These are phyloP conservation scores for Collariella sp. DNA, from an alignment of 495 filamentous ascomycete genomes.

Conservation along the genomic window DNA sequence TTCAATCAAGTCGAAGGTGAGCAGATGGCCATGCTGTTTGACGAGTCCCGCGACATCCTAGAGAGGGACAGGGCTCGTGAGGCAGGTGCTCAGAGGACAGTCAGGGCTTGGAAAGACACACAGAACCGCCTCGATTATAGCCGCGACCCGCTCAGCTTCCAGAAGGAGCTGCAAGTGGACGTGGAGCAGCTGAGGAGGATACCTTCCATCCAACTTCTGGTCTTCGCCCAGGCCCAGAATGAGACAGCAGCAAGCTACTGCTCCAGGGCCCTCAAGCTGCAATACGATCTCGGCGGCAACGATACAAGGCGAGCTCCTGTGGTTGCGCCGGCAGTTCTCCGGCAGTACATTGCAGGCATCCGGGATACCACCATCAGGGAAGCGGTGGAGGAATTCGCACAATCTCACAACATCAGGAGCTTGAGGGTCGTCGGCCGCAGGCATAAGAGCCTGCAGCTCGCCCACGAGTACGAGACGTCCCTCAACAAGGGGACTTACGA, in stretches of 20 bases:
- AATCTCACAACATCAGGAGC: constrained; percentile 4
- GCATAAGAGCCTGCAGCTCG: constrained; percentile 42
- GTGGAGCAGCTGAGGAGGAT: constrained; percentile 38
- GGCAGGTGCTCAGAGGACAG: constrained; percentile 20
- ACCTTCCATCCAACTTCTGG: constrained; percentile 38
- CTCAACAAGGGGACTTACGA: constrained; percentile 35
- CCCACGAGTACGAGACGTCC: constrained; percentile 38
- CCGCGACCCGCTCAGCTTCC: constrained; percentile 35
- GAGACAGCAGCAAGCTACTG: constrained; percentile 41
- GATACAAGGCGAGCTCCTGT: constrained; percentile 12
- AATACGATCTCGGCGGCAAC: constrained; percentile 26
- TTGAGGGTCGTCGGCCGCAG: constrained; percentile 30
- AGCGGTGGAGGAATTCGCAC: constrained; percentile 29
- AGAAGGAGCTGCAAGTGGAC: constrained; percentile 37
- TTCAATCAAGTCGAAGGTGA: constrained; percentile 46
- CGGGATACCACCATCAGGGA: constrained; percentile 26
- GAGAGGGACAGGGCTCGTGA: constrained; percentile 31
- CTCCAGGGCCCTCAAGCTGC: constrained; percentile 29
- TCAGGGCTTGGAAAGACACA: constrained; percentile 36
- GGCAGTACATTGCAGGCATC: constrained; percentile 42
- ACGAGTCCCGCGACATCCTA: constrained; percentile 30
- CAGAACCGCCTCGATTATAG: constrained; percentile 27
- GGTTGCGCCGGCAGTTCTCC: constrained; percentile 17
- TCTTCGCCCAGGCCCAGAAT: constrained; percentile 38
- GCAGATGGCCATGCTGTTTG: constrained; percentile 34